These are phyloP conservation scores for Sugiyamaella mastotermitis DNA, from an alignment of 805 yeast species.

Conservation along the genomic window DNA sequence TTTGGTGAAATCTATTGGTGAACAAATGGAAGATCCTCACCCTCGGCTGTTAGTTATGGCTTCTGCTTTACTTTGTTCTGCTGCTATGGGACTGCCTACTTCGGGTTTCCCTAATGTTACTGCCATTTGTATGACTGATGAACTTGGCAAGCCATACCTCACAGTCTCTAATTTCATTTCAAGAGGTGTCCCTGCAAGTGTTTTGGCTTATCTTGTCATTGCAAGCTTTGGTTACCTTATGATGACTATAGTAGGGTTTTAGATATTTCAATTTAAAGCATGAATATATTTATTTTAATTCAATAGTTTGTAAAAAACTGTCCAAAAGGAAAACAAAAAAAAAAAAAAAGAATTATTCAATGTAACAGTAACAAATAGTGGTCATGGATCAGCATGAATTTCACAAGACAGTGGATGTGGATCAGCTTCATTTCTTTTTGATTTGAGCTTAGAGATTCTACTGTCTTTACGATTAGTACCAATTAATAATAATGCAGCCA, in stretches of 20 bases:
- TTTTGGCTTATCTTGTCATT: constrained; percentile 66
- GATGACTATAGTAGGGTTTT: constrained; percentile 55
- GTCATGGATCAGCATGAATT: no score
- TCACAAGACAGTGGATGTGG: no score
- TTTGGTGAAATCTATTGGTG: constrained; percentile 84
- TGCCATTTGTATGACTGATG: constrained; percentile 91
- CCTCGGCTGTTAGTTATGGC: constrained; percentile 73
- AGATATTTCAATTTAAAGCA: constrained; percentile 10
- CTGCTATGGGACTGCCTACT: constrained; percentile 97
- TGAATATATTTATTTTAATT: background rate
- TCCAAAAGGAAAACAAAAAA: background rate
- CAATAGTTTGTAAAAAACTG: no score
- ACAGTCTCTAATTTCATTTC: constrained; percentile 82
- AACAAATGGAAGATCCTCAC: constrained; percentile 54
- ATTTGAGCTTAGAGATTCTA: no score
- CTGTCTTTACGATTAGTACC: no score
- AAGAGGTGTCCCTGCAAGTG: constrained; percentile 83
- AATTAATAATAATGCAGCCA: no score
- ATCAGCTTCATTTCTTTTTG: no score
- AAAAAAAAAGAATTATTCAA: background rate
- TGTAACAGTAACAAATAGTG: background rate
- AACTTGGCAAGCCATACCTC: constrained; percentile 82
- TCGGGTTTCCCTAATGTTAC: constrained; percentile 98
- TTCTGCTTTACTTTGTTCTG: constrained; percentile 68
- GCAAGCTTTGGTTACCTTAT: constrained; percentile 74